Evolutionary conservation across 2,329 filamentous ascomycete species (phyloP).

Genomic region (Claviceps capensis): DNA sequence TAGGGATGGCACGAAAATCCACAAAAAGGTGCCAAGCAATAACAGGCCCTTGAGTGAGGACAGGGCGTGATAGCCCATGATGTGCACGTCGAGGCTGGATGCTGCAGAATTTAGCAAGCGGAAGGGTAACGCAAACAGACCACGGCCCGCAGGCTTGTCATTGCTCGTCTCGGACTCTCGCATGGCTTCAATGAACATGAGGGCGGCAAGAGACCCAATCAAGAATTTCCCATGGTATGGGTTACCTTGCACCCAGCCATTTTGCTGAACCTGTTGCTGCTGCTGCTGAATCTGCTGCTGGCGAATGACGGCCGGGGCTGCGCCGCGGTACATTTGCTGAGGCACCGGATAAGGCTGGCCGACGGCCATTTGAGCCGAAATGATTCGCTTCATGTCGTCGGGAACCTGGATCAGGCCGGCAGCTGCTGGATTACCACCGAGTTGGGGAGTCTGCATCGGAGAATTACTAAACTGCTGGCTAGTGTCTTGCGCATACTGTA

Average conservation of each 20-base stretch:
- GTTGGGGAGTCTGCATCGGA: constrained; percentile 26
- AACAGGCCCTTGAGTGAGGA: constrained; percentile 39
- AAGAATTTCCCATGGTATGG: constrained; percentile 66
- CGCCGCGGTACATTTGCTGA: constrained; percentile 31
- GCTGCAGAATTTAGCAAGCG: constrained; percentile 38
- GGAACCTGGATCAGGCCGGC: constrained; percentile 53
- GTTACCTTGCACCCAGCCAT: constrained; percentile 38
- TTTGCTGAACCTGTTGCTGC: constrained; percentile 34
- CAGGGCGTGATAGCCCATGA: constrained; percentile 41
- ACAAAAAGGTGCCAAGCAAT: constrained; percentile 39
- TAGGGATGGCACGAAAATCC: constrained; percentile 40
- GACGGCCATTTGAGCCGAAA: constrained; percentile 41
- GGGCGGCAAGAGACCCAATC: constrained; percentile 79
- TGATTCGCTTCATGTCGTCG: constrained; percentile 50
- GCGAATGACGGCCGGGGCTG: constrained; percentile 32
- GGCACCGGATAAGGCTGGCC: constrained; percentile 39
- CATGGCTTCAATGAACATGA: constrained; percentile 83
- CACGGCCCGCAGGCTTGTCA: constrained; percentile 50
- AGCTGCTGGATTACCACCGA: constrained; percentile 24
- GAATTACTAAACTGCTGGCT: constrained; percentile 33
- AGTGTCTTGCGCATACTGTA: constrained; percentile 30
- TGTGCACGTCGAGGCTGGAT: constrained; percentile 33
- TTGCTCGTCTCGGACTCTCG: constrained; percentile 50
- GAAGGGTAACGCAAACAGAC: constrained; percentile 51
- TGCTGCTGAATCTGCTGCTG: constrained; percentile 44